Evolutionary conservation across 2,329 filamentous ascomycete genomes (phyloP).

Genomic region (Rutstroemia sp.): DNA sequence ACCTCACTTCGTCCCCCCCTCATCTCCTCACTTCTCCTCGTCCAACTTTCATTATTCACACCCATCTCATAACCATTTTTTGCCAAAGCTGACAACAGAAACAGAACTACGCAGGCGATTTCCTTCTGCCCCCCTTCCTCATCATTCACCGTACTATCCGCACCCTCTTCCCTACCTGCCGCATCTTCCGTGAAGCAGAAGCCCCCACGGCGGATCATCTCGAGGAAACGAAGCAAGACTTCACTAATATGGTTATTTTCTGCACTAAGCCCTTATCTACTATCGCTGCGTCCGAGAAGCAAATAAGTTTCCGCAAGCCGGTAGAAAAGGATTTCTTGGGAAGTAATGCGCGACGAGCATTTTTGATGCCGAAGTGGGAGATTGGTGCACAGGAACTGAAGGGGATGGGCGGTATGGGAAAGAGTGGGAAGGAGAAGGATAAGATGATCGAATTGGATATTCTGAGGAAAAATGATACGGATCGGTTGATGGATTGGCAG

Average conservation of each 20-base stretch:
- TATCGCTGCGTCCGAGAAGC: too few relatives aligned
- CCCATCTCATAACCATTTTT: too few relatives aligned
- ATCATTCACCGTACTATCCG: conserved; percentile 78
- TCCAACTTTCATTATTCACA: neutral
- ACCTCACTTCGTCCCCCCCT: too few relatives aligned
- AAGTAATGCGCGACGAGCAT: conserved; percentile 62
- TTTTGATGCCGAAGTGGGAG: conserved; percentile 66
- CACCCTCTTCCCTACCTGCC: conserved; percentile 78
- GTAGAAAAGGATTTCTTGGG: conserved; percentile 59
- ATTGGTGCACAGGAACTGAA: conserved; percentile 35
- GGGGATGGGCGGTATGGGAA: neutral
- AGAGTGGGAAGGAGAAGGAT: conserved; percentile 31
- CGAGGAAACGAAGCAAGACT: conserved; percentile 52
- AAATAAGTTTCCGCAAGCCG: conserved; percentile 48
- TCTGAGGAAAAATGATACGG: conserved; percentile 56
- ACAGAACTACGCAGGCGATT: conserved; percentile 91
- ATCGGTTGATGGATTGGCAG: conserved; percentile 63
- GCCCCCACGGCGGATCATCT: conserved; percentile 41
- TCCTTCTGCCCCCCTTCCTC: conserved; percentile 66
- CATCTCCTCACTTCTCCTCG: neutral
- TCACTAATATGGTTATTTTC: conserved; percentile 95
- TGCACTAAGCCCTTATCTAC: conserved; percentile 49
- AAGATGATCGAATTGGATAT: conserved; percentile 37
- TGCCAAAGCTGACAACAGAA: neutral
- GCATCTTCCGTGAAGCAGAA: conserved; percentile 76